Conservation (phyloP, 768 basidiomycete genomes). For the Grammothele lineata region DNA sequence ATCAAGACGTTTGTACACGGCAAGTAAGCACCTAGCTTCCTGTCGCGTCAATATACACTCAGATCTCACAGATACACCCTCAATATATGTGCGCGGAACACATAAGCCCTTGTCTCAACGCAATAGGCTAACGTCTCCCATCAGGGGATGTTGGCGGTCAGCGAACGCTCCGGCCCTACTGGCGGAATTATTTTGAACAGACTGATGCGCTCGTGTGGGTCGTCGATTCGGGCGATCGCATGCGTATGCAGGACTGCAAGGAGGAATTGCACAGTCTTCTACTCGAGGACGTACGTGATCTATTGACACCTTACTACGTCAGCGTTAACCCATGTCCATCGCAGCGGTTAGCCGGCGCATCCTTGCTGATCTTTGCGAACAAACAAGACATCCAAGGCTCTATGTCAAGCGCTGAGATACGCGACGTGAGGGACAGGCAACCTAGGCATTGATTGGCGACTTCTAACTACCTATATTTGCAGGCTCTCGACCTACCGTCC, state of each 20-base stretch:
- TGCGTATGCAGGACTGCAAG: conserved; percentile 88
- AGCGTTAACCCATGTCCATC: too few species aligned
- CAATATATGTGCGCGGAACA: conserved; percentile 80
- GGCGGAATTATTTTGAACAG: conserved; percentile 99
- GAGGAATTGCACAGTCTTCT: conserved; percentile 82
- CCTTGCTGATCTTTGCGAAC: conserved; percentile 93
- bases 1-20: conserved; percentile 94
- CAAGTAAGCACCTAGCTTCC: conserved; percentile 49
- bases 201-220: conserved; percentile 99
- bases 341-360: conserved; percentile 92
- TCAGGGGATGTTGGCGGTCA: conserved; percentile 99
- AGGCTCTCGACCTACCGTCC: conserved; percentile 77
- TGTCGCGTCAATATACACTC: too few species aligned
- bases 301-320: too few species aligned
- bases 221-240: conserved; percentile 90
- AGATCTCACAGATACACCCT: conserved; percentile 54
- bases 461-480: not conserved
- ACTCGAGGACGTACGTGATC: conserved; percentile 76
- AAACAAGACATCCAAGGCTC: conserved; percentile 94
- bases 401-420: conserved; percentile 77
- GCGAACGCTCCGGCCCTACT: conserved; percentile 91
- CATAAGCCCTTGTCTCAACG: not conserved
- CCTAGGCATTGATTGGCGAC: not conserved
- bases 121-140: not conserved
- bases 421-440: conserved; percentile 52